phyloP scores from a whole-genome alignment of 495 filamentous ascomycete genomes.

The Penicillium subrubescens region DNA sequence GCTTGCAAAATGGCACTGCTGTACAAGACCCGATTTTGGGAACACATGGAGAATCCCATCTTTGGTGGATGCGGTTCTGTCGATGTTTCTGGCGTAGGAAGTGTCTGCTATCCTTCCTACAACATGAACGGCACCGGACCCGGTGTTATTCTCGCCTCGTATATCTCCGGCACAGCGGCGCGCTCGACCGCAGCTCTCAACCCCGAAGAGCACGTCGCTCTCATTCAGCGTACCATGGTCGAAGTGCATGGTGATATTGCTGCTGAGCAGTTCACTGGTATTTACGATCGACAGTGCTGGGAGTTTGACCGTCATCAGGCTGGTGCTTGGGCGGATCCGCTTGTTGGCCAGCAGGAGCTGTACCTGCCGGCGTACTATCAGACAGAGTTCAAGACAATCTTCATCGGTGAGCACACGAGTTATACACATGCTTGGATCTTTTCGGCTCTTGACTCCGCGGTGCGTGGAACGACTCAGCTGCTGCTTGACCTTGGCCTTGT shows the following conservation, averaged over 20 bases:
- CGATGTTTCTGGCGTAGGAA: constrained; percentile 61
- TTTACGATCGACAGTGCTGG: constrained; percentile 63
- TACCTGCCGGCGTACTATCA: constrained; percentile 71
- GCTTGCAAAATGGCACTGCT: constrained; percentile 69
- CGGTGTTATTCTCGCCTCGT: constrained; percentile 63
- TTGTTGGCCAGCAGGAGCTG: constrained; percentile 61
- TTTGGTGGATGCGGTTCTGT: constrained; percentile 60
- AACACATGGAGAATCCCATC: constrained; percentile 61
- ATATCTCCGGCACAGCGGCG: constrained; percentile 49
- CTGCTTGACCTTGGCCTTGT: constrained; percentile 68
- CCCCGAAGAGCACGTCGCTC: constrained; percentile 55
- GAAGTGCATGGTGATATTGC: constrained; percentile 62
- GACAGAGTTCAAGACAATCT: constrained; percentile 67
- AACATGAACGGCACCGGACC: constrained; percentile 62
- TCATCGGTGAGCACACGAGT: constrained; percentile 70
- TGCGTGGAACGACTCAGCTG: constrained; percentile 65
- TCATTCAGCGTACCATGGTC: constrained; percentile 59
- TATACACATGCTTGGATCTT: constrained; percentile 79
- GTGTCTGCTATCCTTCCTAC: constrained; percentile 66
- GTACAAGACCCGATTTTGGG: constrained; percentile 69
- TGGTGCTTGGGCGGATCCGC: constrained; percentile 58
- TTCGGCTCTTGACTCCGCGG: constrained; percentile 65
- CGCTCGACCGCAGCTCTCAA: constrained; percentile 47
- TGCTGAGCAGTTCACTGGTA: constrained; percentile 59
- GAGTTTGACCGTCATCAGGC: constrained; percentile 53